Base-by-base conservation (phyloP, 805 yeast genomes). In the Candida nanaspora region DNA sequence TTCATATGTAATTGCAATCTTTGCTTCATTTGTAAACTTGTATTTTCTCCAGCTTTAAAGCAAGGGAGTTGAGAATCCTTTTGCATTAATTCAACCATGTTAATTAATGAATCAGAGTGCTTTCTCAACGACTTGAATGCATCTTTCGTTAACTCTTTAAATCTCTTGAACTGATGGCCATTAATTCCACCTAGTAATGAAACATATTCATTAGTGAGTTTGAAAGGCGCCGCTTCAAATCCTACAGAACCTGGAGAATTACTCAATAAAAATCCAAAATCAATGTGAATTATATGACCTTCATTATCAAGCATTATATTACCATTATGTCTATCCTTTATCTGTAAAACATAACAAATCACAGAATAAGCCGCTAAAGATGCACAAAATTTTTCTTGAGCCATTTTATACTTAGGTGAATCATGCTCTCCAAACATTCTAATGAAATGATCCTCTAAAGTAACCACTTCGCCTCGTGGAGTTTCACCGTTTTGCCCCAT, bases 201-300 rank as follows among this genome's bases (percentile, higher is more conserved):
- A 19, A 91, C 78, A 51, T 93, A 93, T 53, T 93, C 99, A 44
- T 71, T 70, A 0, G 98, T 87, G 15, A 93, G 68, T 58, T 93
- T 93, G 70, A 93, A 93, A 1, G 98, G 97, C 1, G 98, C 96
- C 1, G 96, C 94, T 57, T 93, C 99, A 59, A 93, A 89, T 0
- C 97, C 96, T 41, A 93, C 88, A 37, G 95, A 83, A 3, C 98
- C 98, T 0, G 99, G 99, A 0, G 97, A 82, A 56, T 93, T 91
- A 0, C 96, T 86, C 3, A 91, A 68, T 57, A 91, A 63, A 59
- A 87, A 91, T 0, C 98, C 98, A 66, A 93, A 93, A 63, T 93
- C 98, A 51, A 93, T 93, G 60, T 86, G 95, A 35, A 91, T 80
- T 11, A 93, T 83, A 56, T 93, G 98, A 0, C 98, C 98, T 44